These are phyloP conservation scores for Zygoascus flipseniorum DNA, from an alignment of 805 yeast genomes.

Conservation along the genomic window DNA sequence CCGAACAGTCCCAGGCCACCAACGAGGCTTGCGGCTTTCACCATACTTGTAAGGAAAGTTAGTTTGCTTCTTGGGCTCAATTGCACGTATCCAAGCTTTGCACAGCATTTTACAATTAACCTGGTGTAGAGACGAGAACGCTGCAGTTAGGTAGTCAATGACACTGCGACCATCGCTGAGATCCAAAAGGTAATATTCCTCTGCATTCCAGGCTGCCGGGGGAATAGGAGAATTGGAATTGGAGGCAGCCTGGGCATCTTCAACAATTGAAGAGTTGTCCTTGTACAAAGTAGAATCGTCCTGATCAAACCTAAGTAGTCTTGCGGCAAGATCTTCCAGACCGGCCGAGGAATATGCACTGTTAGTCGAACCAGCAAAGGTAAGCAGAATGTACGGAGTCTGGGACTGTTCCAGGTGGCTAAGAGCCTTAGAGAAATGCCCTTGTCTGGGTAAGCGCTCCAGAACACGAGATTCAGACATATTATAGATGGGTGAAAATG, in stretches of 20 bases:
- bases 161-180: not conserved
- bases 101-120: constrained; percentile 52
- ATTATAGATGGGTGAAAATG: not conserved
- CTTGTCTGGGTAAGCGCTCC: not conserved
- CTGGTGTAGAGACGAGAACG: constrained; percentile 33
- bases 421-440: not conserved
- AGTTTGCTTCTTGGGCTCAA: constrained; percentile 63
- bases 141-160: not conserved
- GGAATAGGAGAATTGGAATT: not conserved
- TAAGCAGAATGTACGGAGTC: not conserved
- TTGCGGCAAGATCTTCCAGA: not conserved
- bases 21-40: constrained; percentile 42
- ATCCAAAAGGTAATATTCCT: not conserved
- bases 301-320: not conserved
- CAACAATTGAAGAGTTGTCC: not conserved
- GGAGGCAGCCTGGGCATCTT: not conserved
- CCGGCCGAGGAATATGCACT: not conserved
- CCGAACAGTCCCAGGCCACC: constrained; percentile 61
- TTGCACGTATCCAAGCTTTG: constrained; percentile 55
- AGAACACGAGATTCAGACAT: not conserved
- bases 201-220: not conserved
- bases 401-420: not conserved
- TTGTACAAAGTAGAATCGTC: not conserved
- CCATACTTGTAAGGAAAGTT: constrained; percentile 52
- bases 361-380: not conserved